phyloP scores from a whole-genome alignment of 163 green algal genomes.

The Chlamydomonas reinhardtii region DNA sequence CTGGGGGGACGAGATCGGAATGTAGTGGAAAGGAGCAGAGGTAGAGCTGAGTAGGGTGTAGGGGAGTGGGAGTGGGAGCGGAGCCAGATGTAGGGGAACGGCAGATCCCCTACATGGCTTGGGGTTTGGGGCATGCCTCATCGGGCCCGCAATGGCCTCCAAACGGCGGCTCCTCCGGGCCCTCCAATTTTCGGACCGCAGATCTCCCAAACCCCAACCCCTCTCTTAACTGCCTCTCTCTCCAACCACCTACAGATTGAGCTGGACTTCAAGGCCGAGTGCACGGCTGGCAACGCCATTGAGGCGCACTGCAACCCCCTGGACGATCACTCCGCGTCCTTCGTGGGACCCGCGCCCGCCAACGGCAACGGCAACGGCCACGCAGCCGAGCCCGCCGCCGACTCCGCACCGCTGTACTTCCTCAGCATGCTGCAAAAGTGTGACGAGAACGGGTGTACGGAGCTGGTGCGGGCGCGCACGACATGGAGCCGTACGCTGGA shows the following conservation, averaged over 20 bases:
- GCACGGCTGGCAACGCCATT: slow-evolving; percentile 79
- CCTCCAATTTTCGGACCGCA: too few relatives aligned
- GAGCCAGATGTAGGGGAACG: too few relatives aligned
- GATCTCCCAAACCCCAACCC: too few relatives aligned
- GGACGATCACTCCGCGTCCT: neutral
- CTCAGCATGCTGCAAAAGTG: slow-evolving; percentile 43
- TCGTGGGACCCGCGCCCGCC: neutral
- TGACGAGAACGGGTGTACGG: slow-evolving; percentile 26
- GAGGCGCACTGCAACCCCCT: slow-evolving; percentile 57
- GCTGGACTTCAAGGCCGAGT: slow-evolving; percentile 95
- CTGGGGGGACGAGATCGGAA: too few relatives aligned
- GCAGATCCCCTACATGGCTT: too few relatives aligned
- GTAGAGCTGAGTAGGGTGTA: too few relatives aligned
- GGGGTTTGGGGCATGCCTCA: too few relatives aligned
- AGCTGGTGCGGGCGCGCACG: slow-evolving; percentile 60
- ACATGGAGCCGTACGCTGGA: slow-evolving; percentile 33
- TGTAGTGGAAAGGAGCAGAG: too few relatives aligned
- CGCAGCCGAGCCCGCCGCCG: neutral
- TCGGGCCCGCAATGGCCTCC: too few relatives aligned
- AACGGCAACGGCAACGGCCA: slow-evolving; percentile 1
- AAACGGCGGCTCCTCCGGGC: too few relatives aligned
- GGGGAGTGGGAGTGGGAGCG: too few relatives aligned
- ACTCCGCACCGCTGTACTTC: neutral
- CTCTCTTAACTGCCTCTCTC: too few relatives aligned
- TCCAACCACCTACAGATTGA: slow-evolving; percentile 90